Evolutionary conservation across 441 rosid genomes (phyloP).

Genomic region (Gossypium davidsonii): DNA sequence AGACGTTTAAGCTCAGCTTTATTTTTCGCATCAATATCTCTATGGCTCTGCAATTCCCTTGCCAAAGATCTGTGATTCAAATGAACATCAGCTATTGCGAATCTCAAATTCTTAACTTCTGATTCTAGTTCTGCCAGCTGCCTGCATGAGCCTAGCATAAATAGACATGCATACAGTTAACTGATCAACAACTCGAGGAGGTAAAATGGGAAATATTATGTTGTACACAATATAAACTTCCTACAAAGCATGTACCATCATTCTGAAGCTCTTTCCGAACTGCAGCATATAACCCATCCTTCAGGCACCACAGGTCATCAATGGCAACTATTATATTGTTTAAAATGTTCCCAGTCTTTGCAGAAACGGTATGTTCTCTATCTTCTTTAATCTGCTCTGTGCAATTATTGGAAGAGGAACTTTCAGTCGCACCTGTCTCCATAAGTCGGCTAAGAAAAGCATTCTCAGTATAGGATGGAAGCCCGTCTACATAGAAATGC

Average conservation of each 20-base stretch:
- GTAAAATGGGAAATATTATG: neutral
- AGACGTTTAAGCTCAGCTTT: constrained; percentile 58
- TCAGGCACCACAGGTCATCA: constrained; percentile 47
- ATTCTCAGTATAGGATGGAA: constrained; percentile 38
- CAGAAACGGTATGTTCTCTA: constrained; percentile 27
- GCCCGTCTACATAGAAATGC: constrained; percentile 39
- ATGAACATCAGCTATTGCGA: constrained; percentile 54
- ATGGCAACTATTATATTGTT: constrained; percentile 42
- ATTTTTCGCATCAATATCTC: constrained; percentile 59
- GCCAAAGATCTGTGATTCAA: constrained; percentile 58
- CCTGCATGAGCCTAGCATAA: constrained; percentile 46
- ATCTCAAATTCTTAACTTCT: constrained; percentile 63
- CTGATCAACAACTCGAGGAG: neutral
- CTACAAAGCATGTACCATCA: constrained; percentile 37
- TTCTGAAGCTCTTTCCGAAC: constrained; percentile 41
- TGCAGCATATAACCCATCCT: constrained; percentile 54
- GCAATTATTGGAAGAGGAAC: constrained; percentile 50
- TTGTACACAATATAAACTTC: neutral
- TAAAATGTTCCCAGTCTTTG: constrained; percentile 40
- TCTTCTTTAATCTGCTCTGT: constrained; percentile 37
- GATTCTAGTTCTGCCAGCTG: constrained; percentile 42
- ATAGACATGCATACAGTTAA: constrained; percentile 21
- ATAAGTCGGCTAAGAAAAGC: constrained; percentile 63
- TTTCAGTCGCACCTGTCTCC: constrained; percentile 81
- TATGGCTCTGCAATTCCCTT: constrained; percentile 52